Conservation (phyloP, 441 rosid genomes). For the Aquilaria agallochum region DNA sequence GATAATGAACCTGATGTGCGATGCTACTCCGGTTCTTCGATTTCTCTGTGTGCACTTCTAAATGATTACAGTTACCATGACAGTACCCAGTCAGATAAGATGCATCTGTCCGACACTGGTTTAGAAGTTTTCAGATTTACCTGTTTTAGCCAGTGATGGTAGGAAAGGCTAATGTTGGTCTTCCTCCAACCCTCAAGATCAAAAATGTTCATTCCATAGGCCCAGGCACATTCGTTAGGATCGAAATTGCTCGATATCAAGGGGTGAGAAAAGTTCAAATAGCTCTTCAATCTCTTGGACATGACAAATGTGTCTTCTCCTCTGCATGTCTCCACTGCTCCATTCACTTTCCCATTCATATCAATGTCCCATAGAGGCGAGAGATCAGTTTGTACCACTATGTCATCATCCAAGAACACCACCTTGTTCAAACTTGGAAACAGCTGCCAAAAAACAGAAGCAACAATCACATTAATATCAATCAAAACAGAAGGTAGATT, state of each 20-base stretch:
- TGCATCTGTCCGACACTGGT: too few relatives aligned
- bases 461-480: neutral
- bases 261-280: constrained; percentile 92
- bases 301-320: constrained; percentile 81
- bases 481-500: neutral
- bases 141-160: constrained; percentile 89
- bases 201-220: constrained; percentile 93
- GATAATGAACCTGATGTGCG: neutral
- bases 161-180: constrained; percentile 81
- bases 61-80: too few relatives aligned
- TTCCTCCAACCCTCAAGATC: constrained; percentile 87
- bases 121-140: constrained; percentile 27
- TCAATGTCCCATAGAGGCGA: constrained; percentile 91
- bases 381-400: constrained; percentile 90
- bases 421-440: constrained; percentile 88
- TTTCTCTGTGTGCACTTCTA: too few relatives aligned
- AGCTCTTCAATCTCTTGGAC: constrained; percentile 84
- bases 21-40: too few relatives aligned
- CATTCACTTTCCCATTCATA: constrained; percentile 88
- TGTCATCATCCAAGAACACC: constrained; percentile 92
- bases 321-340: constrained; percentile 85
- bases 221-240: constrained; percentile 93
- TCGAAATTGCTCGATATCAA: constrained; percentile 53
- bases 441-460: constrained; percentile 40
- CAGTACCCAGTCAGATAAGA: too few relatives aligned